Percentiles rank a stretch among this genome's conserved stretches.
Conservation (phyloP, 1,284 basidiomycete genomes). For the Albatrellus sp. region DNA sequence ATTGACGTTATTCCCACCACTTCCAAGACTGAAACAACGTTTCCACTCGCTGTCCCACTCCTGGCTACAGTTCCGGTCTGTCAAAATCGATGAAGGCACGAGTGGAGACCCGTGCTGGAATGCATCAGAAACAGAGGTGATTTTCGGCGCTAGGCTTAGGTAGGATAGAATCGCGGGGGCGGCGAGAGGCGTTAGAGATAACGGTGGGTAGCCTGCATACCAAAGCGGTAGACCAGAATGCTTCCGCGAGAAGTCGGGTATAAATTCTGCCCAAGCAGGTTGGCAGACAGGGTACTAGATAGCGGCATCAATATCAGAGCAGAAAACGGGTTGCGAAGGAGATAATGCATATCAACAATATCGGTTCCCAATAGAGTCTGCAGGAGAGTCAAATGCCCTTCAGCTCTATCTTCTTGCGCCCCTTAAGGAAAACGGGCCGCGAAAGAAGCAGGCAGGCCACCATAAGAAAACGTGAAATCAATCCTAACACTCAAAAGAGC, state of each 20-base stretch:
- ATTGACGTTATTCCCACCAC: constrained; percentile 9
- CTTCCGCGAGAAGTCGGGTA: constrained; percentile 20
- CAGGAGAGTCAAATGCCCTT: too few relatives aligned
- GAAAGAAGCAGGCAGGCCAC: too few relatives aligned
- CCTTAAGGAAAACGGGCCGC: too few relatives aligned
- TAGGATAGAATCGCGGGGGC: constrained; percentile 61
- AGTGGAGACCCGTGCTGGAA: constrained; percentile 26
- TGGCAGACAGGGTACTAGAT: constrained; percentile 45
- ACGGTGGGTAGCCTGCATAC: constrained; percentile 30
- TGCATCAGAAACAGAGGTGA: constrained; percentile 18
- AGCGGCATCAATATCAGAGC: constrained; percentile 5
- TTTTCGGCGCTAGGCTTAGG: constrained; percentile 35
- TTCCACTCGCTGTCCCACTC: constrained; percentile 41
- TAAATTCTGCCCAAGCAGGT: constrained; percentile 46
- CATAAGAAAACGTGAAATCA: too few relatives aligned
- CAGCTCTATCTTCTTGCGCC: too few relatives aligned
- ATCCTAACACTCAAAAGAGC: too few relatives aligned
- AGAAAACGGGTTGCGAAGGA: not conserved
- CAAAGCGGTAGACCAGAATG: constrained; percentile 15
- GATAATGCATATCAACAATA: not conserved
- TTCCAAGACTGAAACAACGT: constrained; percentile 32
- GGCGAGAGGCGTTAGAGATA: constrained; percentile 45
- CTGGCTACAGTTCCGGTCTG: constrained; percentile 9
- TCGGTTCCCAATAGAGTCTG: too few relatives aligned
- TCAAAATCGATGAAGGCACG: constrained; percentile 18